These are phyloP conservation scores for Exophiala viscosa DNA, from an alignment of 2,329 filamentous ascomycete genomes.

Conservation along the genomic window DNA sequence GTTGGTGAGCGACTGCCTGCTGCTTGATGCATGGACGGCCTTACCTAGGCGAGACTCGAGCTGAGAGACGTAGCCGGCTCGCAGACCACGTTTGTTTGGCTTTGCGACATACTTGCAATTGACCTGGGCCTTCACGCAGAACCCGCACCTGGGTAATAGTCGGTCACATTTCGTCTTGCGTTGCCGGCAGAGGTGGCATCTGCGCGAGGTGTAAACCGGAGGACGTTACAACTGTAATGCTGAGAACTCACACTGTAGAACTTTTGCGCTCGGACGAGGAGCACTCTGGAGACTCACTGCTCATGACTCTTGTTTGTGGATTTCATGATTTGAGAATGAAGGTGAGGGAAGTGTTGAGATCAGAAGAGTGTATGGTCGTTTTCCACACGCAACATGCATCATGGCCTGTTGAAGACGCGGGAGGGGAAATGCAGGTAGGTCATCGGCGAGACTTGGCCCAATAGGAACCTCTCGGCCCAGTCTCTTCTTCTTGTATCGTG, in stretches of 20 bases:
- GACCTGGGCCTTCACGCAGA: constrained; percentile 28
- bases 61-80: constrained; percentile 39
- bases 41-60: constrained; percentile 36
- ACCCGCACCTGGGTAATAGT: constrained; percentile 28
- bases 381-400: too few species aligned
- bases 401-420: too few species aligned
- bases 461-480: too few species aligned
- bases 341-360: neutral
- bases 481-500: too few species aligned
- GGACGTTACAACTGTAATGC: neutral
- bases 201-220: neutral
- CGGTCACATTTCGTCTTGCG: constrained; percentile 33
- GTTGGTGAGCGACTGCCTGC: neutral
- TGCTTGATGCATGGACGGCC: neutral
- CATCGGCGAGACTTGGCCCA: too few species aligned
- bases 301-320: neutral
- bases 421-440: too few species aligned
- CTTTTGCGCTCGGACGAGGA: constrained; percentile 14
- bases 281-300: constrained; percentile 10
- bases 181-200: constrained; percentile 30
- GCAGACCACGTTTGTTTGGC: constrained; percentile 31
- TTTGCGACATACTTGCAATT: constrained; percentile 28
- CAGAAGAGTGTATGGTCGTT: too few species aligned
- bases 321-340: neutral
- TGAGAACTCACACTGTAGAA: constrained; percentile 22